Conservation (phyloP, 306 rosid genomes). For the Fagus sylvatica region DNA sequence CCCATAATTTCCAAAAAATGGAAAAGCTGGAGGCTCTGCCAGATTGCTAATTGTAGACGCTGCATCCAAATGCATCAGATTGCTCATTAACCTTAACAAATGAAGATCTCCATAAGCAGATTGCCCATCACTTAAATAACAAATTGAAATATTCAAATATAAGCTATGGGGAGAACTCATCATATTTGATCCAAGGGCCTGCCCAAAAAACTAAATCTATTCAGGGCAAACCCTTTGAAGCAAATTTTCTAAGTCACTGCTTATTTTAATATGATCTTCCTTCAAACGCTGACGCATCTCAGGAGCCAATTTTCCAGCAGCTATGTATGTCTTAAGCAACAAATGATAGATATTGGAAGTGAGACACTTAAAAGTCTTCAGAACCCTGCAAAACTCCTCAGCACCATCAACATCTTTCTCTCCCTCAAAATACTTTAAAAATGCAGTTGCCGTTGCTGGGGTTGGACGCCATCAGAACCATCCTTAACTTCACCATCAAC, state of each 20-base stretch:
- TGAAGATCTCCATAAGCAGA: neutral
- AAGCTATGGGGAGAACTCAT: neutral
- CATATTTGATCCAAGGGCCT: neutral
- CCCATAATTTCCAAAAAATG: too few species aligned
- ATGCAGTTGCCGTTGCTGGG: conserved; percentile 38
- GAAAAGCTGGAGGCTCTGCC: too few species aligned
- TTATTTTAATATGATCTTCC: conserved; percentile 38
- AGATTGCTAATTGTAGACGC: too few species aligned
- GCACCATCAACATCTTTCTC: conserved; percentile 57
- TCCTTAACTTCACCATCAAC: conserved; percentile 44
- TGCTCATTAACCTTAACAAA: neutral
- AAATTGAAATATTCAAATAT: neutral
- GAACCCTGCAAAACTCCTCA: conserved; percentile 56
- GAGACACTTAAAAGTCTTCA: conserved; percentile 48
- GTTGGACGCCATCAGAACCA: conserved; percentile 51
- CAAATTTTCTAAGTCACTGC: conserved; percentile 37
- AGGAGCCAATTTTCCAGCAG: conserved; percentile 40
- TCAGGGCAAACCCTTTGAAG: conserved; percentile 32
- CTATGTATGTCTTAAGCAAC: conserved; percentile 43
- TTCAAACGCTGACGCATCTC: conserved; percentile 38
- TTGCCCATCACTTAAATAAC: neutral
- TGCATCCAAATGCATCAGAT: too few species aligned
- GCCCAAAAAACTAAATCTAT: neutral
- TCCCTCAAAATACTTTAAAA: conserved; percentile 64
- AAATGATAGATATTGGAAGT: conserved; percentile 36